Evolutionary conservation across 768 basidiomycete species (phyloP), one percentile per base, ranked within the genome.

Genomic region (Lentinula sp.): DNA sequence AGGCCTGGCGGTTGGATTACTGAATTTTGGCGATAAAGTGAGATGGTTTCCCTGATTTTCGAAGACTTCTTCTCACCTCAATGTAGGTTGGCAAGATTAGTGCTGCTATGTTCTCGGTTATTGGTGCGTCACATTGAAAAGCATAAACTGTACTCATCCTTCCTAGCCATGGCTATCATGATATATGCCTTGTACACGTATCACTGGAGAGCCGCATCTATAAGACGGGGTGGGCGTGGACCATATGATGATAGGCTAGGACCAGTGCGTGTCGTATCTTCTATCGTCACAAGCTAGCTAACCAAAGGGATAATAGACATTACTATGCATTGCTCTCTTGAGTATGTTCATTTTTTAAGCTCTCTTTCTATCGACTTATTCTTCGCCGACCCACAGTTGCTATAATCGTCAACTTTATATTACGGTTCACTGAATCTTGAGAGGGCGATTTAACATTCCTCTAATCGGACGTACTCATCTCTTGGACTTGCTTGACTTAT

Each of bases 21-120:
- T 99, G 67, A 99, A 99, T 75, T 99, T 99, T 78, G 97, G 97
- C 63, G 97, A 98, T 73, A 92, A 92, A 77, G 94, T 89, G 61
- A 62, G 78, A 15, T 33, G 59, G 42, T 65, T 33, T 16, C 23
- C 53, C 39, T 57, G 20, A 6, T 12, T 15, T 20, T 35, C 13
- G 54, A 36, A n/a, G 57, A 36, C 58, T 36, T 50, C 15, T 56
- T 28, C 28, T 43, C 20, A 69, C n/a, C 18, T 45, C 7, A 36
- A 13, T 52, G 16, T 64, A 93, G 93, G 87, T 98, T 61, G 94
- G 96, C 49, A 95, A 88, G 77, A 96, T 98, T 62, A 93, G 92
- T 67, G 96, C 96, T 18, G 95, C 88, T 10, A 88, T 98, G 90
- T 98, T 97, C 77, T 97, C 95, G 18, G 74, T 90, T 61, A 93